Base-by-base conservation (phyloP, 257 asterid species). In the Nicotiana attenuata region DNA sequence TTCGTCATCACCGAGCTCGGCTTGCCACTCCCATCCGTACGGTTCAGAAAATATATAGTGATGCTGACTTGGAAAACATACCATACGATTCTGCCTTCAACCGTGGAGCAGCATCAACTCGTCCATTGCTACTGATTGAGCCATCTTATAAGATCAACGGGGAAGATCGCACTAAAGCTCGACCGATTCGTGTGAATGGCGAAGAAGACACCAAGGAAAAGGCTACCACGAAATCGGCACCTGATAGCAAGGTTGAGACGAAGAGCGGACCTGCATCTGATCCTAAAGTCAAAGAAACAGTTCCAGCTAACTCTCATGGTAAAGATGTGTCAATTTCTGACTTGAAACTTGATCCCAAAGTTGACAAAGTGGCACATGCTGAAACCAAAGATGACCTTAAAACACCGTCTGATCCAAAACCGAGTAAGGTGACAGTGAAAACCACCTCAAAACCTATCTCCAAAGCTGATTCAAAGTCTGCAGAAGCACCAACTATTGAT, bases 1-100 rank as follows among this genome's bases (percentile, higher is more conserved):
- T 96, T 75, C 87, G 94, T 85, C 98, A 96, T 85, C 98, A 96
- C 83, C 94, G 93, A 60, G 99, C 99, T 83, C 90, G 98, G 81
- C 87, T 96, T 78, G 99, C 99, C 91, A 94, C 99, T 86, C 99
- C 99, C 81, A 93, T 96, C 77, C 98, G 99, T 82, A 94, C 98
- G 2, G 94, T 96, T 50, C 98, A 96, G 88, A 96, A 94, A 89
- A 83, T 93, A 81, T 90, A 83, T 68, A 85, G 88, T 38, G 99
- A 96, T 83, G 89, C 96, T 17, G 99, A 96, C 80, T 85, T 92
- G 91, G 99, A 94, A 77, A 90, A 85, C 61, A 83, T 91, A 76
- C 97, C 99, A 45, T 91, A 77, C 86, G 98, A 96, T 65, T 86
- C 98, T 55, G 80, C 88, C 64, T 90, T 88, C 75, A 89, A 75